Conservation (phyloP, 371 early-diverging fungal species). For the Saksenaea vasiformis region DNA sequence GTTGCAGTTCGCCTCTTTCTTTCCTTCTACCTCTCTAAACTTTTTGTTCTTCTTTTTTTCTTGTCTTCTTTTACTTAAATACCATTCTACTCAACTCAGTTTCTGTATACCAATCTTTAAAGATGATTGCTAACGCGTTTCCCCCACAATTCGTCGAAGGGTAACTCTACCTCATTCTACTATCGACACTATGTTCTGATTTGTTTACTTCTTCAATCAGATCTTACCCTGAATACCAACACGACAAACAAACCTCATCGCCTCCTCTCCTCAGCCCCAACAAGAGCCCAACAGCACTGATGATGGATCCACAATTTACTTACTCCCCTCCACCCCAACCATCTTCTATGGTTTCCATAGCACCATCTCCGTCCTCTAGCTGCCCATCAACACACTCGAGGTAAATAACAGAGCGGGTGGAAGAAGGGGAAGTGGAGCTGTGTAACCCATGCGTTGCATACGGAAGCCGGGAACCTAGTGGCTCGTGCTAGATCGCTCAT, state of each 20-base stretch:
- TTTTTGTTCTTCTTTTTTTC: background rate
- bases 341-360: background rate
- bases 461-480: slow-evolving; percentile 1
- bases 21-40: background rate
- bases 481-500: slow-evolving; percentile 4
- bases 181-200: background rate
- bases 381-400: slow-evolving; percentile 6
- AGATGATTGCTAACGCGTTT: background rate
- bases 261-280: background rate
- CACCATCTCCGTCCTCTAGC: slow-evolving; percentile 8
- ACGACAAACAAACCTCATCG: background rate
- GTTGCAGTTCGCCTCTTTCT: too few relatives aligned
- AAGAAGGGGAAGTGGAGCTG: slow-evolving; percentile 2
- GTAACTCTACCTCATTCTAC: background rate
- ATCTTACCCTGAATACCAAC: background rate
- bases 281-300: background rate
- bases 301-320: background rate
- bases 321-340: slow-evolving; percentile 6
- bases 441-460: slow-evolving; percentile 17
- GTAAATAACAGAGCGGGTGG: slow-evolving; percentile 3
- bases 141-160: background rate
- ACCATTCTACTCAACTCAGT: too few relatives aligned
- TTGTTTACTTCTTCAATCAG: background rate
- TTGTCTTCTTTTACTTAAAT: background rate
- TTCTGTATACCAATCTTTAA: background rate